A percentile compares a stretch with the other conserved stretches of the same genome.
These are phyloP conservation scores for Naegleria lovaniensis DNA, from an alignment of 208 protist species.

Conservation along the genomic window DNA sequence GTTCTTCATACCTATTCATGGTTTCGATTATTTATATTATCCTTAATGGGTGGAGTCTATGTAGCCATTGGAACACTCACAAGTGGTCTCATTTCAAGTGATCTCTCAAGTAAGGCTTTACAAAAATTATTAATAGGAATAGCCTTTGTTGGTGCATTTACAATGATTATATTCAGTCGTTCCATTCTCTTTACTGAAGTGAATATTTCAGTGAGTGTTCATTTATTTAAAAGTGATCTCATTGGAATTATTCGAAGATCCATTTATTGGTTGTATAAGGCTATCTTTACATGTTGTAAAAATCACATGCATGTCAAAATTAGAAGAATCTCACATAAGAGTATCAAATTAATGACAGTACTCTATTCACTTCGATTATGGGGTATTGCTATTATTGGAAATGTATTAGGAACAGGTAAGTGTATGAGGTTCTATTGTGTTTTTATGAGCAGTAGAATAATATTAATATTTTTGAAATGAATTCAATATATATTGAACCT, in stretches of 20 bases:
- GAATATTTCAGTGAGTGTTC: not conserved
- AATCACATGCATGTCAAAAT: not conserved
- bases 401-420: not conserved
- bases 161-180: conserved; percentile 2
- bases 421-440: too few relatives aligned
- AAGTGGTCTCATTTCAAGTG: not conserved
- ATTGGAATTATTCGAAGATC: not conserved
- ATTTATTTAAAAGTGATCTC: not conserved
- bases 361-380: not conserved
- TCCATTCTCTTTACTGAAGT: not conserved
- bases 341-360: not conserved
- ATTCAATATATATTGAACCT: too few relatives aligned
- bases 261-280: not conserved
- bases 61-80: not conserved
- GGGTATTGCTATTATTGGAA: not conserved
- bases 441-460: too few relatives aligned
- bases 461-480: too few relatives aligned
- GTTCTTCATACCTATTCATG: not conserved
- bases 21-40: not conserved
- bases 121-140: not conserved
- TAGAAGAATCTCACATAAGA: not conserved
- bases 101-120: not conserved
- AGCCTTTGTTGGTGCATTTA: not conserved
- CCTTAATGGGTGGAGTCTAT: not conserved
- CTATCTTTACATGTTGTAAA: not conserved